phyloP scores from a whole-genome alignment of 192 early-diverging fungal species.

The Umbelopsis sp. region DNA sequence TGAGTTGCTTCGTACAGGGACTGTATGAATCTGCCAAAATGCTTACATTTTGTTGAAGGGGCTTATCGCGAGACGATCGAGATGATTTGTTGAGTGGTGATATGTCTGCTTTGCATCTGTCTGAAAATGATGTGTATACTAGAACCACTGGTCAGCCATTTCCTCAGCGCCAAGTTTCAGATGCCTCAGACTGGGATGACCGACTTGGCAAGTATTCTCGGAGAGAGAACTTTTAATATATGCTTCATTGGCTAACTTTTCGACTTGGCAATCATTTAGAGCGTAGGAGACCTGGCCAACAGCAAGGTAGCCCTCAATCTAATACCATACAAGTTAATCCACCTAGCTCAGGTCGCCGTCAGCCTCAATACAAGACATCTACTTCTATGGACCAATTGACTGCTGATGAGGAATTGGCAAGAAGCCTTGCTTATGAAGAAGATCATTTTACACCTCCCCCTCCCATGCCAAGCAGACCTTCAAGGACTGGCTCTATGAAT shows the following conservation, averaged over 20 bases:
- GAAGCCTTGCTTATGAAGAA: slow-evolving; percentile 41
- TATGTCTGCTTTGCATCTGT: slow-evolving; percentile 40
- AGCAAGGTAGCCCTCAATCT: background rate
- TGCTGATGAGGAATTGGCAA: slow-evolving; percentile 59
- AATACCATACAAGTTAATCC: slow-evolving; percentile 26
- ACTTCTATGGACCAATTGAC: slow-evolving; percentile 49
- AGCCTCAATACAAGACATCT: slow-evolving; percentile 29
- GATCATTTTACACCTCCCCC: background rate
- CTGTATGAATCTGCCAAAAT: background rate
- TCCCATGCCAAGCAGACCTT: slow-evolving; percentile 4
- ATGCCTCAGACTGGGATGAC: slow-evolving; percentile 19
- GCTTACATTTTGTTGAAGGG: slow-evolving; percentile 17
- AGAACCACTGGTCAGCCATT: slow-evolving; percentile 23
- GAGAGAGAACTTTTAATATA: background rate
- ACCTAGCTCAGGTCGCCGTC: background rate
- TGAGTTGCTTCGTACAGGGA: background rate
- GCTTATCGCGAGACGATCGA: slow-evolving; percentile 34
- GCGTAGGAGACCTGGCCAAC: background rate
- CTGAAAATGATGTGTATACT: slow-evolving; percentile 41
- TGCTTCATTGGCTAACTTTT: background rate
- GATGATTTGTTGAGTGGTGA: slow-evolving; percentile 40
- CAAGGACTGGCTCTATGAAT: background rate
- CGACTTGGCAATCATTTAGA: background rate
- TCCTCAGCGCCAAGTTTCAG: slow-evolving; percentile 5
- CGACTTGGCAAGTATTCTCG: slow-evolving; percentile 22